phyloP scores from a whole-genome alignment of 371 early-diverging fungal species.

The Chytridiales sp. region DNA sequence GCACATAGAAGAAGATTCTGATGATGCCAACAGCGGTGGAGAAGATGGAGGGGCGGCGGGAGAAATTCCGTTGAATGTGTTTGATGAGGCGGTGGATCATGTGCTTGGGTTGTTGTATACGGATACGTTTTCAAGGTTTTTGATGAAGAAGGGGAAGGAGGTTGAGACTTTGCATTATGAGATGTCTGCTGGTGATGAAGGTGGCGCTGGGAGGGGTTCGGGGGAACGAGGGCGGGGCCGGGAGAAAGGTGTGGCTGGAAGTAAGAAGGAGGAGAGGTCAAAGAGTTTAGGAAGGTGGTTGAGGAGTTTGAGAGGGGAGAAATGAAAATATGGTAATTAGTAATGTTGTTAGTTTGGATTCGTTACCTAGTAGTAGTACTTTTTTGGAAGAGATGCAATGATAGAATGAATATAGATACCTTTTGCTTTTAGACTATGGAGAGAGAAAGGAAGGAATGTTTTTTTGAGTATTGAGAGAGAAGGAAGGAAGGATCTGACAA shows the following conservation, averaged over 20 bases:
- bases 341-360: too few relatives aligned
- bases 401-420: too few relatives aligned
- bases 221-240: neutral
- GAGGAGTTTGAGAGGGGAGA: neutral
- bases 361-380: too few relatives aligned
- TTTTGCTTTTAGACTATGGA: too few relatives aligned
- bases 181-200: neutral
- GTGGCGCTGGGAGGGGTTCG: neutral
- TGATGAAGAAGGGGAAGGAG: neutral
- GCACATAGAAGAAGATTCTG: too few relatives aligned
- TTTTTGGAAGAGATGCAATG: too few relatives aligned
- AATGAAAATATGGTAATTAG: neutral
- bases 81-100: conserved; percentile 28
- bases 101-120: conserved; percentile 28
- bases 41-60: too few relatives aligned
- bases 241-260: neutral
- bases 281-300: neutral
- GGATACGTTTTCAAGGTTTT: conserved; percentile 23
- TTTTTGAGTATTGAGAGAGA: too few relatives aligned
- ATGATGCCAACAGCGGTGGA: too few relatives aligned
- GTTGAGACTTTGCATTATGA: too few relatives aligned
- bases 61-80: conserved; percentile 7
- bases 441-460: too few relatives aligned
- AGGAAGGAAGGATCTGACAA: too few relatives aligned
- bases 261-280: neutral